A percentile compares a stretch with the other conserved stretches of the same genome.
These are phyloP conservation scores for Micromonas pusilla DNA, from an alignment of 139 green algal genomes.

Conservation along the genomic window DNA sequence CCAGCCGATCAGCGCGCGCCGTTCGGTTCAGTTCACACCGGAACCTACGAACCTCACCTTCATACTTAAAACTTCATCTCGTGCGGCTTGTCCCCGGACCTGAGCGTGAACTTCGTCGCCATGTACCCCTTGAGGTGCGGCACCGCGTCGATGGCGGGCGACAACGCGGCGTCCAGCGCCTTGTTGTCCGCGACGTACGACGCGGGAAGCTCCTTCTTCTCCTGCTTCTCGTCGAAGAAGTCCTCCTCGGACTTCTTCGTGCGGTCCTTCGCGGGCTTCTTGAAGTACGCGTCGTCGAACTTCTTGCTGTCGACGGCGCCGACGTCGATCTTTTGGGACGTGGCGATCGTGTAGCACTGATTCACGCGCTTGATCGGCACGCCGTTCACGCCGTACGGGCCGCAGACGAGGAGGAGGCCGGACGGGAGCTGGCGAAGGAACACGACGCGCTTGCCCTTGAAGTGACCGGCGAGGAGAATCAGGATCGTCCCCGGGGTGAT, in stretches of 20 bases:
- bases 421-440: conserved; percentile 91
- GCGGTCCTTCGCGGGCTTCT: conserved; percentile 63
- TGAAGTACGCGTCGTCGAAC: conserved; percentile 90
- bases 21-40: not conserved
- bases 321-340: conserved; percentile 81
- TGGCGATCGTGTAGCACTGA: conserved; percentile 96
- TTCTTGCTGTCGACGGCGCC: conserved; percentile 55
- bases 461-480: conserved; percentile 90
- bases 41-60: not conserved
- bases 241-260: conserved; percentile 64
- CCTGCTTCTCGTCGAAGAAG: conserved; percentile 62
- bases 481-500: conserved; percentile 95
- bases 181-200: conserved; percentile 91
- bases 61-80: conserved; percentile 93
- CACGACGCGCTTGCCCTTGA: conserved; percentile 98
- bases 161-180: conserved; percentile 65
- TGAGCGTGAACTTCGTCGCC: conserved; percentile 78
- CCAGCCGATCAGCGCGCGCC: not conserved
- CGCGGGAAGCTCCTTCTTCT: conserved; percentile 73
- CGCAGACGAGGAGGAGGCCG: conserved; percentile 85
- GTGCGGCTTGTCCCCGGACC: conserved; percentile 83
- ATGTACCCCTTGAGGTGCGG: conserved; percentile 89
- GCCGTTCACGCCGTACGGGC: conserved; percentile 95
- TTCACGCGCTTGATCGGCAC: conserved; percentile 91
- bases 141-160: conserved; percentile 43